Conservation (phyloP, 169 alveolate species). For the Eimeria sp. region DNA sequence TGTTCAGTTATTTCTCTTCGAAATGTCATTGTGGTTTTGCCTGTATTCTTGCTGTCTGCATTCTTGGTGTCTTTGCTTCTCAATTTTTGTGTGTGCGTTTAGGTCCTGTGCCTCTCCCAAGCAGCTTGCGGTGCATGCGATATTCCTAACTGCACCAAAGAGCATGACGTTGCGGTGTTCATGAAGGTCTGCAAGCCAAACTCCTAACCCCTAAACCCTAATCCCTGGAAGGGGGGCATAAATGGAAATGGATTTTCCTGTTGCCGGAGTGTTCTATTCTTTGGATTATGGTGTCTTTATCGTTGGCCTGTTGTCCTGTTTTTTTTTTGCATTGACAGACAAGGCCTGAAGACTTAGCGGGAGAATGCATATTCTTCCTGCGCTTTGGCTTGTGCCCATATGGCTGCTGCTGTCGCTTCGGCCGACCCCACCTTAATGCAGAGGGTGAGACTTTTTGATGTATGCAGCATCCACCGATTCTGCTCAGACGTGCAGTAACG, state of each 20-base stretch:
- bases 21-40: neutral
- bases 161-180: conserved; percentile 63
- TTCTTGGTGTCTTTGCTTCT: neutral
- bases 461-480: no score
- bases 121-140: conserved; percentile 67
- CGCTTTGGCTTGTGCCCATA: conserved; percentile 59
- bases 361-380: conserved; percentile 42
- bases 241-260: neutral
- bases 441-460: neutral
- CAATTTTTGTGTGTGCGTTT: neutral
- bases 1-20: neutral
- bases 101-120: conserved; percentile 27
- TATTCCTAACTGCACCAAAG: conserved; percentile 25
- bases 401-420: conserved; percentile 81
- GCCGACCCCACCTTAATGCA: conserved; percentile 50
- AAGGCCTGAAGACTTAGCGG: conserved; percentile 48
- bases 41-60: neutral
- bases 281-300: neutral
- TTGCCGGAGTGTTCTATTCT: neutral
- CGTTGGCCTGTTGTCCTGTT: no score
- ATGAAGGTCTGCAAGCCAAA: conserved; percentile 21
- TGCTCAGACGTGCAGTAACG: no score
- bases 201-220: neutral
- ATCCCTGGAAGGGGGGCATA: neutral
- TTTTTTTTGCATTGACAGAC: neutral